Base-by-base conservation (phyloP, 2,329 filamentous ascomycete species). In the Aschersonia sp. region DNA sequence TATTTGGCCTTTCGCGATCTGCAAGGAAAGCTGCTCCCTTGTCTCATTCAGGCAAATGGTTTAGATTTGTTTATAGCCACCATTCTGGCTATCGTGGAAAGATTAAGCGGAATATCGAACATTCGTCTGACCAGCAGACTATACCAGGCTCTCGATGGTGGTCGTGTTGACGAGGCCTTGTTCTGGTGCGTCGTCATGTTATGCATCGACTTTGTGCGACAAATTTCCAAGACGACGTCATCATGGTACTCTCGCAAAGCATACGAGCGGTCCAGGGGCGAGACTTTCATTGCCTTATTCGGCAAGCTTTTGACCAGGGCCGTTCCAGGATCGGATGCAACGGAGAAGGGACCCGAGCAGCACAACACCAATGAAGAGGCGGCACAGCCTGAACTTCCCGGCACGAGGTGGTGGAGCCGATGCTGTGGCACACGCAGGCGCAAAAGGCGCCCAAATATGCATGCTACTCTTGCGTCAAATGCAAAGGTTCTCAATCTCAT, bases 401-500 rank as follows among this genome's bases (percentile, higher is more conserved):
- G 48, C 4, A 48, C 52, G 1, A 49, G 59, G 43, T 51, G 59
- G 10, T 48, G 46, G 8, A 46, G 42, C 12, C 51, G 52, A 11
- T 59, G 53, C 6, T 51, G 56, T 2, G 49, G 56, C 1, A 44
- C 49, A 11, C 54, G 52, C 4, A 58, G 56, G 41, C 45, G 48
- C 8, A 56, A 47, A 1, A 7, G n/a, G 5, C 29, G 31, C 1
- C 4, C 48, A 1, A 42, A 41, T 3, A 30, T 45, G 0, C 47
- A 78, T 4, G 64, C 60, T 41, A 59, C 58, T 48, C 76, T 83
- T 2, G 87, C 88, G 0, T 87, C 85, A 0, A 90, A 89, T 65
- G 88, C 88, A 6, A 94, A 94, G 59, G 92, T 95, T 46, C 74
- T 95, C 51, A 95, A 94, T 56, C 65, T 95, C 2, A 84, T 94